A percentile compares a stretch with the other conserved stretches of the same genome.
These are phyloP conservation scores for Neocucurbitaria cava DNA, from an alignment of 2,329 filamentous ascomycete genomes.

Conservation along the genomic window DNA sequence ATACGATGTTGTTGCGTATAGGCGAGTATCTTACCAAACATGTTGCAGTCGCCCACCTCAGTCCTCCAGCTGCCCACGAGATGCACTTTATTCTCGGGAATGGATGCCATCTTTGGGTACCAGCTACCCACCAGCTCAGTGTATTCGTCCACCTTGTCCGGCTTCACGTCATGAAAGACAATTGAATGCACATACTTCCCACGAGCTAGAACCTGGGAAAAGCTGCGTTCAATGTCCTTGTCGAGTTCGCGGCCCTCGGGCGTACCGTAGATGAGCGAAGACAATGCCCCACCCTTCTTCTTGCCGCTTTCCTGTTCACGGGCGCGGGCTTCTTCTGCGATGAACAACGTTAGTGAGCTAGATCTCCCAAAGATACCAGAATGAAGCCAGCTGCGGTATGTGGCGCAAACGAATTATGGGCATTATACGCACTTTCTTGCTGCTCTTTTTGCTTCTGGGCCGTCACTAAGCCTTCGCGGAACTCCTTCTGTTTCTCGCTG, in stretches of 20 bases:
- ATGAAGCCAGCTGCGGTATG: conserved; percentile 38
- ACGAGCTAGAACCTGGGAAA: conserved; percentile 90
- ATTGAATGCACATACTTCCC: conserved; percentile 99
- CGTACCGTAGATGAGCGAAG: conserved; percentile 94
- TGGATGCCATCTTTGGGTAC: conserved; percentile 88
- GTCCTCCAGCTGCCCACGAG: conserved; percentile 98
- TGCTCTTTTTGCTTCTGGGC: conserved; percentile 77
- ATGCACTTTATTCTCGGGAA: conserved; percentile 90
- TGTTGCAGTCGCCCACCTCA: conserved; percentile 96
- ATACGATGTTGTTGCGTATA: neutral
- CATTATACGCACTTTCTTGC: conserved; percentile 78
- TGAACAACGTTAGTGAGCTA: conserved; percentile 64
- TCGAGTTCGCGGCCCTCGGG: conserved; percentile 94
- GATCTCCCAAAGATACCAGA: conserved; percentile 39
- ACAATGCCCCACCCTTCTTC: conserved; percentile 73
- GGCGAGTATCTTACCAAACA: conserved; percentile 74
- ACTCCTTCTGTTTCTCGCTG: conserved; percentile 82
- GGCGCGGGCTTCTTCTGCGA: conserved; percentile 61
- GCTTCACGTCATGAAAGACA: conserved; percentile 94
- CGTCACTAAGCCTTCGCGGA: conserved; percentile 80
- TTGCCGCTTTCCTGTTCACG: conserved; percentile 66
- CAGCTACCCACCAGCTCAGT: conserved; percentile 85
- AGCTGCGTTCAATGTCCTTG: conserved; percentile 93
- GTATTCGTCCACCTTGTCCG: conserved; percentile 95
- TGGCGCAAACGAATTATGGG: conserved; percentile 51